Conservation (phyloP, 441 rosid species). For the Mallotus repandus region DNA sequence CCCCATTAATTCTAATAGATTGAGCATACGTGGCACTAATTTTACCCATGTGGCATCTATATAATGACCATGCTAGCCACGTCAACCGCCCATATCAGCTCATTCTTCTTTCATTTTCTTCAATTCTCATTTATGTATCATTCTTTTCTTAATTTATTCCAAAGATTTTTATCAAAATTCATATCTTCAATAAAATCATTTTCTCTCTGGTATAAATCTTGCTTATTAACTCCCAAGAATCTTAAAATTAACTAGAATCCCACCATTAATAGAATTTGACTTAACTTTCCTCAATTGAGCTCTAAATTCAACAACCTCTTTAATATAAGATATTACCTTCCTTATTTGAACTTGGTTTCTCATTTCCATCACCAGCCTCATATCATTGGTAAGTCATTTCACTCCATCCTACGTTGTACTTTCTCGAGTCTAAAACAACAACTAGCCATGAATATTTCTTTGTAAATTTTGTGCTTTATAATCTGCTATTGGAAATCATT, state of each 20-base stretch:
- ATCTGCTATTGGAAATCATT: neutral
- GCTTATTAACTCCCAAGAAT: too few species aligned
- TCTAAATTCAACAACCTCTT: conserved; percentile 21
- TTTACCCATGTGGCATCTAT: too few species aligned
- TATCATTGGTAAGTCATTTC: conserved; percentile 72
- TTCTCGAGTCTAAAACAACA: neutral
- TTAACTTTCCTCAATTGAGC: conserved; percentile 25
- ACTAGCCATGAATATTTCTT: neutral
- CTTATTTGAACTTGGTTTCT: conserved; percentile 39
- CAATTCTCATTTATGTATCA: too few species aligned
- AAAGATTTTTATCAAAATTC: too few species aligned
- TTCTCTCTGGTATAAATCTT: too few species aligned
- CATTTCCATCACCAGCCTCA: conserved; percentile 73
- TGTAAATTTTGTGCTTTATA: neutral
- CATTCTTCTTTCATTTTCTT: too few species aligned
- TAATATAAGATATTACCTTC: conserved; percentile 37
- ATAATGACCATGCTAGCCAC: too few species aligned
- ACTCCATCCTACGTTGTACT: neutral
- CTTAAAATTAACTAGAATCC: neutral
- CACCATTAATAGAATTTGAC: conserved; percentile 15
- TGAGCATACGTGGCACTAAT: too few species aligned
- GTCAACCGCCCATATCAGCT: too few species aligned
- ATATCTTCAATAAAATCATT: too few species aligned
- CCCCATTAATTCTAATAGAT: too few species aligned
- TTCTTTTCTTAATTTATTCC: too few species aligned